Conservation (phyloP, 345 rosid species). For the Populus simonii region DNA sequence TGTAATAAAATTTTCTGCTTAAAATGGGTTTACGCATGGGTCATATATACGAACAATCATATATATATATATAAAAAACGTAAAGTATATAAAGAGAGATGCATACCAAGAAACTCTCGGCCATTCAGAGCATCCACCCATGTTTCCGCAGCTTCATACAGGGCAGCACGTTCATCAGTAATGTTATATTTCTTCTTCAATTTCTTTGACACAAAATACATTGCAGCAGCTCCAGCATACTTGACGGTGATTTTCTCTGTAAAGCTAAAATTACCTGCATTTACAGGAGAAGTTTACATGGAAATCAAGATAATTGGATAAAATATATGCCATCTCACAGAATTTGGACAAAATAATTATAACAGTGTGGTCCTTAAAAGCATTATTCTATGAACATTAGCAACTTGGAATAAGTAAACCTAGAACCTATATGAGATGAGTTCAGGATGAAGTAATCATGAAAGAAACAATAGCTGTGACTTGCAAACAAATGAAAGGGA, state of each 20-base stretch:
- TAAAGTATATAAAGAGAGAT: not conserved
- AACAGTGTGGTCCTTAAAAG: not conserved
- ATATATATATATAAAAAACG: not conserved
- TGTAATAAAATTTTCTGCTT: not conserved
- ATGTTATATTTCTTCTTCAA: conserved; percentile 88
- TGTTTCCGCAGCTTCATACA: conserved; percentile 85
- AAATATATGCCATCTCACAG: not conserved
- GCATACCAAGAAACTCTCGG: conserved; percentile 65
- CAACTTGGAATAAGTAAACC: not conserved
- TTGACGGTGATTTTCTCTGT: conserved; percentile 76
- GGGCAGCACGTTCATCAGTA: conserved; percentile 78
- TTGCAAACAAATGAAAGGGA: not conserved
- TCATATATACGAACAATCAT: no score
- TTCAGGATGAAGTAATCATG: not conserved
- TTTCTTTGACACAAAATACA: conserved; percentile 89
- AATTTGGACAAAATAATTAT: not conserved
- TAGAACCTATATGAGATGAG: not conserved
- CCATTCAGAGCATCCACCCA: conserved; percentile 86
- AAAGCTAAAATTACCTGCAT: conserved; percentile 80
- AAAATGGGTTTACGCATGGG: no score
- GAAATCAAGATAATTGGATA: conserved; percentile 3
- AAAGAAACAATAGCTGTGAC: not conserved
- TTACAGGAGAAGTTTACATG: not conserved
- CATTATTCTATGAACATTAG: not conserved
- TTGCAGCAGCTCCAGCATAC: conserved; percentile 86